Evolutionary conservation across 345 rosid genomes (phyloP).

Genomic region (Leavenworthia alabamica): DNA sequence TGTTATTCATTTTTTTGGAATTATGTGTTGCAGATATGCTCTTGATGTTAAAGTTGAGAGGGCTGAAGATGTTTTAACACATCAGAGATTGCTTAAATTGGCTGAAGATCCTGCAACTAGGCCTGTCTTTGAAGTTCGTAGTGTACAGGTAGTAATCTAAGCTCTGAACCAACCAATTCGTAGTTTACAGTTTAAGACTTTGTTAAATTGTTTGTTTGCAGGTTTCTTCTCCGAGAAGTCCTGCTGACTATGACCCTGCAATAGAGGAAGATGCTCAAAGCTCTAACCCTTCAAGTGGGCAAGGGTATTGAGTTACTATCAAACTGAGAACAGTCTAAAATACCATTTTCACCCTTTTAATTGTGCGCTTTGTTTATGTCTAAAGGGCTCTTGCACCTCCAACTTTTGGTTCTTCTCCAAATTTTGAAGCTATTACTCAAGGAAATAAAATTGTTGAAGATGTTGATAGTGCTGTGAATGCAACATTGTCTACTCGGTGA

Average conservation of each 20-base stretch:
- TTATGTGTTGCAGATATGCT: conserved; percentile 49
- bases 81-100: conserved; percentile 60
- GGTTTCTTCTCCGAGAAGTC: conserved; percentile 34
- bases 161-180: too few relatives aligned
- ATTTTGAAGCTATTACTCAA: too few relatives aligned
- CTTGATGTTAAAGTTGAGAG: conserved; percentile 95
- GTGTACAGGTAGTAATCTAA: conserved; percentile 57
- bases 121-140: conserved; percentile 78
- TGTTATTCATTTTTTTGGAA: neutral
- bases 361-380: conserved; percentile 7
- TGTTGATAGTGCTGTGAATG: too few relatives aligned
- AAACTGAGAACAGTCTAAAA: neutral
- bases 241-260: conserved; percentile 46
- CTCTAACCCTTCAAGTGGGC: conserved; percentile 40
- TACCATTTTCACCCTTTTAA: neutral
- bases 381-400: conserved; percentile 75
- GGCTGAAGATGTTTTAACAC: conserved; percentile 82
- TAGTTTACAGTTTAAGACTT: too few relatives aligned
- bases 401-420: conserved; percentile 83
- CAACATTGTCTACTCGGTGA: conserved; percentile 23
- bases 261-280: conserved; percentile 75
- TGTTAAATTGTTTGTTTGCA: too few relatives aligned
- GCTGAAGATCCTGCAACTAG: conserved; percentile 74
- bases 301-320: conserved; percentile 41
- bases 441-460: too few relatives aligned